Evolutionary conservation across 495 filamentous ascomycete genomes (phyloP).

Genomic region (Talaromyces wortmannii): DNA sequence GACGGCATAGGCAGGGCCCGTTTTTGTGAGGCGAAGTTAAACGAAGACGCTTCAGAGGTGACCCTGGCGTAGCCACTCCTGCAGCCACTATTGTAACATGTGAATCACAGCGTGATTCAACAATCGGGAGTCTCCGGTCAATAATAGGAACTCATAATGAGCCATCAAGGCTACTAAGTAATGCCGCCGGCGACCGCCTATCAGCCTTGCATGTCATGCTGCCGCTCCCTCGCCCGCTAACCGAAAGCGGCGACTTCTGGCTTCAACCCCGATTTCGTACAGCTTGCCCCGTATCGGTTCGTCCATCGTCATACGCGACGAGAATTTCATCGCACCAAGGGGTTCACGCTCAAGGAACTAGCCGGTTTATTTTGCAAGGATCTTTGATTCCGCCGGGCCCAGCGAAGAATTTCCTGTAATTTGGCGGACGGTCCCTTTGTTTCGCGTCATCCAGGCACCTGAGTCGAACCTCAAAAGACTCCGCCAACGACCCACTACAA

Average conservation of each 20-base stretch:
- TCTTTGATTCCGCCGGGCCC: background rate
- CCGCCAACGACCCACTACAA: constrained; percentile 2
- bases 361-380: background rate
- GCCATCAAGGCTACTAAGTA: background rate
- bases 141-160: too few species aligned
- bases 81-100: too few species aligned
- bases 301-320: constrained; percentile 13
- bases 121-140: too few species aligned
- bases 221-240: background rate
- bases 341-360: constrained; percentile 2
- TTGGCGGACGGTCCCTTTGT: background rate
- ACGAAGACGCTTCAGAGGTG: too few species aligned
- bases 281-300: constrained; percentile 11
- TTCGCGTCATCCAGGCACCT: background rate
- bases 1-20: too few species aligned
- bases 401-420: background rate
- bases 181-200: constrained; percentile 1
- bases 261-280: constrained; percentile 6
- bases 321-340: constrained; percentile 4
- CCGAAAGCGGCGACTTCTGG: constrained; percentile 8
- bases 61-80: too few species aligned
- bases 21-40: too few species aligned
- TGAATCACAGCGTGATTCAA: too few species aligned
- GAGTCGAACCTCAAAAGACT: background rate
- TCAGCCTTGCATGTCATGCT: constrained; percentile 4